Conservation (phyloP, 192 early-diverging fungal species). For the Coemansia sp. region DNA sequence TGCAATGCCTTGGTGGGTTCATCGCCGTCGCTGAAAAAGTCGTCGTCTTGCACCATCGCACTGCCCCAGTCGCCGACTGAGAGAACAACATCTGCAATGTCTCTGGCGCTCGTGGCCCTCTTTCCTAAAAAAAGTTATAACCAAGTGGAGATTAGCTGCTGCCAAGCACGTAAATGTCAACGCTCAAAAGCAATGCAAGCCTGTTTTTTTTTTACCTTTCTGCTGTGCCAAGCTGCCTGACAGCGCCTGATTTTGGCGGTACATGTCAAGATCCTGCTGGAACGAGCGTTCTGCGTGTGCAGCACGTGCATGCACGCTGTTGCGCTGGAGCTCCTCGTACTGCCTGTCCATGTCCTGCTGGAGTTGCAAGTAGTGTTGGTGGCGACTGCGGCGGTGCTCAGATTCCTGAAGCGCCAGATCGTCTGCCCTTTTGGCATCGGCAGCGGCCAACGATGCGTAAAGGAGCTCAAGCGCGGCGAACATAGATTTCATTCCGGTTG, state of each 20-base stretch:
- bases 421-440: constrained; percentile 8
- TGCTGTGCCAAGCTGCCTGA: neutral
- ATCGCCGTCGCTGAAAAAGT: constrained; percentile 34
- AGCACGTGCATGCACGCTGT: constrained; percentile 29
- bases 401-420: constrained; percentile 37
- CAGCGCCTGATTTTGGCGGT: constrained; percentile 12
- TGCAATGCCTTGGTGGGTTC: neutral
- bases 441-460: constrained; percentile 29
- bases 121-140: neutral
- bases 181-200: neutral
- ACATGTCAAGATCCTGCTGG: constrained; percentile 48
- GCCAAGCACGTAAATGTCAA: neutral
- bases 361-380: constrained; percentile 40
- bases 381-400: constrained; percentile 29
- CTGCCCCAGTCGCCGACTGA: constrained; percentile 16
- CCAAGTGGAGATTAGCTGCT: neutral
- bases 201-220: neutral
- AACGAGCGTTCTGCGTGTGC: constrained; percentile 42
- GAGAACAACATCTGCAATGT: constrained; percentile 28
- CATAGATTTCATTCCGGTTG: constrained; percentile 15
- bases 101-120: neutral
- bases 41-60: neutral
- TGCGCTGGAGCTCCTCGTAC: constrained; percentile 34
- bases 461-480: constrained; percentile 26
- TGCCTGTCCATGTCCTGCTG: constrained; percentile 51